These are phyloP conservation scores for Apium graveolens DNA, from an alignment of 129 eudicot genomes.

Conservation along the genomic window DNA sequence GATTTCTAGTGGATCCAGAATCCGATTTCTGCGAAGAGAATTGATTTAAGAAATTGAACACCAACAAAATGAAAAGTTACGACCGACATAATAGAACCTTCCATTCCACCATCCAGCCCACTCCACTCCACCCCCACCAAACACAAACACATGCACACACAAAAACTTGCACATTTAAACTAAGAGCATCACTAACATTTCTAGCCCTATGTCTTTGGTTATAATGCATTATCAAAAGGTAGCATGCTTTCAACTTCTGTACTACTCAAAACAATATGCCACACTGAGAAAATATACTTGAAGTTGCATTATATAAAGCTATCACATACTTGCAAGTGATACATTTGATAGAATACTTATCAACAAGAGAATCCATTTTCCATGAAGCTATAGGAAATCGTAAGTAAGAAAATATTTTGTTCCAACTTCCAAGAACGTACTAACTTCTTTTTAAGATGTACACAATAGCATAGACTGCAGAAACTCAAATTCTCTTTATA, in stretches of 20 bases:
- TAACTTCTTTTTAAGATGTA: not conserved
- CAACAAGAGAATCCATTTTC: not conserved
- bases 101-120: not conserved
- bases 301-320: not conserved
- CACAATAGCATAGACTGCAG: constrained; percentile 58
- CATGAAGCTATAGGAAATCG: not conserved
- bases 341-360: not conserved
- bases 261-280: not conserved
- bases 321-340: not conserved
- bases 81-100: not conserved
- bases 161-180: not conserved
- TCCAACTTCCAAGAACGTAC: not conserved
- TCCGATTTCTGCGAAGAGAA: not conserved
- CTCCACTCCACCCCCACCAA: not conserved
- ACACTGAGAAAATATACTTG: not conserved
- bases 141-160: not conserved
- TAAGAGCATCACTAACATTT: not conserved
- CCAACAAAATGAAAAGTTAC: not conserved
- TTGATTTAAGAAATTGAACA: not conserved
- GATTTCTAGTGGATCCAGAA: not conserved
- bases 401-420: not conserved
- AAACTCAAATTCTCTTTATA: constrained; percentile 60
- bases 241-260: not conserved
- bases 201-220: not conserved
- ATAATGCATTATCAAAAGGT: not conserved